Base-by-base conservation (phyloP, 2,329 filamentous ascomycete species). In the Gliomastix tumulicola region DNA sequence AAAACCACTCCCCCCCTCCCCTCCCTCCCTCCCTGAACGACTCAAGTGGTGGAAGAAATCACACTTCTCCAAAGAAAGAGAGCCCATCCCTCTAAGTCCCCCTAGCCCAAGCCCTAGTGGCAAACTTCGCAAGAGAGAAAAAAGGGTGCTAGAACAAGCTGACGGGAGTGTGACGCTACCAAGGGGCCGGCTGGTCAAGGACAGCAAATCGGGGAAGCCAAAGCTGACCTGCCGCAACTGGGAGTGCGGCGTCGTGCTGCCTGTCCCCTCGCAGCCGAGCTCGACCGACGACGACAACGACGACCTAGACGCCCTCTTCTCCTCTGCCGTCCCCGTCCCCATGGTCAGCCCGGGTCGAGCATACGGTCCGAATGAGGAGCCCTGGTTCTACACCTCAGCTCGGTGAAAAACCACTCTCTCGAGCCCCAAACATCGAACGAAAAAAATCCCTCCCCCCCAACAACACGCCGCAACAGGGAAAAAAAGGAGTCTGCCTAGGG, bases 141-240 rank as follows among this genome's bases (percentile, higher is more conserved):
- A 28, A 25, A 9, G n/a, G 9, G 22, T 9, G 22, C n/a, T 9
- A n/a, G 25, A 16, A 28, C 17, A 28, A 16, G 25, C 43, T 47
- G 40, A 49, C 41, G 44, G 45, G 48, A 44, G 45, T 9, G 9
- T n/a, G 13, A 28, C 17, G 7, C 7, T n/a, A n/a, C 44, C 43
- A 45, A 87, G 84, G 90, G 92, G 90, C 17, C 79, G 79, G 32
- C 61, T 95, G 21, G 76, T 81, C 37, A 79, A 80, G 50, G 82
- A 94, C 49, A 78, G 73, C 46, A 61, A 56, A 7, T 82, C 76
- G 3, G 81, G 81, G 42, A 60, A 74, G 42, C 75, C 79, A 11
- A 94, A 88, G 57, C 69, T 97, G 44, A 88, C 75, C 43, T 88
- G 84, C 57, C 79, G 85, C 37, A 98, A 97, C 57, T 97, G 90